Conservation (phyloP, 2,329 filamentous ascomycete genomes). For the Colletotrichum echinochloae region DNA sequence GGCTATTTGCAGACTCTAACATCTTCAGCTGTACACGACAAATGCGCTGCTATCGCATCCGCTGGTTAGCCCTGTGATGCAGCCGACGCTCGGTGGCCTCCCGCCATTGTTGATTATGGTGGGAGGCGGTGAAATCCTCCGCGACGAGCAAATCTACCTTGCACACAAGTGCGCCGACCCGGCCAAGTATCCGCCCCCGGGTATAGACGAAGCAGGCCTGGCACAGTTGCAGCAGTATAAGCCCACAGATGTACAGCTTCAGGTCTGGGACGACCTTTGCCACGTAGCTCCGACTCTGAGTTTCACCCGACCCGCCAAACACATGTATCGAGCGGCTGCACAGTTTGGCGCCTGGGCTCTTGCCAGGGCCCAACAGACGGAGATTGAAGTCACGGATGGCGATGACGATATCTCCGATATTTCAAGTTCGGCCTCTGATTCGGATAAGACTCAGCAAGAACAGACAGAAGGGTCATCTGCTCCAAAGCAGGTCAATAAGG, state of each 20-base stretch:
- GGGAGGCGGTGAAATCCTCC: conserved; percentile 88
- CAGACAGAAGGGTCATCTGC: conserved; percentile 42
- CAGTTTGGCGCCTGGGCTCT: conserved; percentile 95
- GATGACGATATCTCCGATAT: conserved; percentile 78
- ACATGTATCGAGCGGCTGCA: conserved; percentile 92
- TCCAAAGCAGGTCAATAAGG: conserved; percentile 70
- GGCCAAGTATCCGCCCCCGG: conserved; percentile 76
- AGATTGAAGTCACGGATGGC: conserved; percentile 85
- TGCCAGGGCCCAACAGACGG: conserved; percentile 81
- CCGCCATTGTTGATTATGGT: conserved; percentile 88
- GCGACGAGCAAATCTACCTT: conserved; percentile 94
- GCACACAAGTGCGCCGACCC: conserved; percentile 96
- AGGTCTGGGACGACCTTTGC: conserved; percentile 96
- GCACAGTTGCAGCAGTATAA: conserved; percentile 74
- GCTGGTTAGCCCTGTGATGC: conserved; percentile 87
- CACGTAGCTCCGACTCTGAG: conserved; percentile 94
- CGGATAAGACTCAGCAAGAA: conserved; percentile 47
- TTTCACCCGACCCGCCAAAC: conserved; percentile 95
- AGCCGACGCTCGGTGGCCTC: conserved; percentile 89
- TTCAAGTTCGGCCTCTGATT: conserved; percentile 66
- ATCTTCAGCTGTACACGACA: conserved; percentile 74
- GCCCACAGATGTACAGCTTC: conserved; percentile 91
- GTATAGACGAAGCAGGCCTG: conserved; percentile 73
- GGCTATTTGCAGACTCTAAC: conserved; percentile 21
- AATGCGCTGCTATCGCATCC: conserved; percentile 90